A percentile compares a stretch with the other conserved stretches of the same genome.
Conservation (phyloP, 345 rosid genomes). For the Hevea brasiliensis region DNA sequence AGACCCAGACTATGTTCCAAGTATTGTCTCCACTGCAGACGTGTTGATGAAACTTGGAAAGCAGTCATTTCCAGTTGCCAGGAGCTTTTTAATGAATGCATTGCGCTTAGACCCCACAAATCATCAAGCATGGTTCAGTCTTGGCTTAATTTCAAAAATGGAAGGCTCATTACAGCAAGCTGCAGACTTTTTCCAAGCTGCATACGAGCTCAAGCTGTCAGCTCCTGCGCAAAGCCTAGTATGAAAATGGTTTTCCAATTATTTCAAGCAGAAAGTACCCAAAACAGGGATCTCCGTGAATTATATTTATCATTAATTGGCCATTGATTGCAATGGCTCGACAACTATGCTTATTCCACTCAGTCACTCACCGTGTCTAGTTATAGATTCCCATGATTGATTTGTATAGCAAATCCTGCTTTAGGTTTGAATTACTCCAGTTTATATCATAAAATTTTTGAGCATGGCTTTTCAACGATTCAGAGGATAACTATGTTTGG, state of each 20-base stretch:
- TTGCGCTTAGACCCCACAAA: constrained; percentile 73
- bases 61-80: constrained; percentile 59
- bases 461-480: background rate
- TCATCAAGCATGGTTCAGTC: constrained; percentile 79
- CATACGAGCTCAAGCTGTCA: constrained; percentile 71
- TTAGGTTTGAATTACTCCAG: background rate
- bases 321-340: background rate
- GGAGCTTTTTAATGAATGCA: constrained; percentile 85
- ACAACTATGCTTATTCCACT: background rate
- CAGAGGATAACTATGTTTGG: background rate
- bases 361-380: background rate
- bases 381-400: background rate
- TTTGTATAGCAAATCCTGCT: constrained; percentile 19
- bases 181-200: constrained; percentile 89
- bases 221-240: constrained; percentile 69
- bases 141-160: constrained; percentile 70
- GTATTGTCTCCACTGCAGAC: constrained; percentile 75
- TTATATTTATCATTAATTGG: background rate
- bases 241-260: constrained; percentile 14
- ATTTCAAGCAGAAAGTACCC: constrained; percentile 12
- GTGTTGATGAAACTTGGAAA: constrained; percentile 62
- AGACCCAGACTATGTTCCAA: constrained; percentile 78
- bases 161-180: constrained; percentile 81
- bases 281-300: background rate
- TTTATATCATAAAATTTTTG: background rate